phyloP scores from a whole-genome alignment of 805 yeast genomes.

The Kregervanrija pseudodelftensis region DNA sequence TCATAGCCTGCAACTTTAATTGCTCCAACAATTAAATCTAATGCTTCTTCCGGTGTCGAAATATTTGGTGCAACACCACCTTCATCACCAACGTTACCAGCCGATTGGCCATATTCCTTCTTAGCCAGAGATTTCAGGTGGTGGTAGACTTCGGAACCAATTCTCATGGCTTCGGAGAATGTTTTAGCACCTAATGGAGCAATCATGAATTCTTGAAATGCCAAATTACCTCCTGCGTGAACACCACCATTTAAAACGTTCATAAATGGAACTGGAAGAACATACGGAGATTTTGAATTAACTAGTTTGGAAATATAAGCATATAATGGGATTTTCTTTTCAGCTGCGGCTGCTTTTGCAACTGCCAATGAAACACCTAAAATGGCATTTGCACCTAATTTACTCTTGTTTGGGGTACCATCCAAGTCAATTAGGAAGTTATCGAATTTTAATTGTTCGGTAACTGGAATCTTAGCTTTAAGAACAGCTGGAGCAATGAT shows the following conservation, averaged over 20 bases:
- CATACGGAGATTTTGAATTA: slow-evolving; percentile 73
- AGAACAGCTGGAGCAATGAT: slow-evolving; percentile 91
- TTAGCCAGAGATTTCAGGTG: slow-evolving; percentile 86
- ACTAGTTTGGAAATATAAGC: slow-evolving; percentile 80
- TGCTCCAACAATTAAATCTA: slow-evolving; percentile 86
- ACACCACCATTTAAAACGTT: slow-evolving; percentile 99
- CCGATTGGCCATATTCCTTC: slow-evolving; percentile 94
- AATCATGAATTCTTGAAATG: slow-evolving; percentile 99
- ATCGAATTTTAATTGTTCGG: slow-evolving; percentile 82
- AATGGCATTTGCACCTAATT: slow-evolving; percentile 97
- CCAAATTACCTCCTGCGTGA: slow-evolving; percentile 99
- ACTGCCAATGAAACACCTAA: slow-evolving; percentile 96
- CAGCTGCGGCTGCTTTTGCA: slow-evolving; percentile 98
- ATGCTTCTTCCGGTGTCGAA: slow-evolving; percentile 91
- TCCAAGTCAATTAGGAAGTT: slow-evolving; percentile 80
- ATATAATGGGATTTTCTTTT: slow-evolving; percentile 89
- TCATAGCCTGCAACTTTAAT: slow-evolving; percentile 93
- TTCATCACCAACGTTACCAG: slow-evolving; percentile 99
- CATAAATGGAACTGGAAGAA: slow-evolving; percentile 98
- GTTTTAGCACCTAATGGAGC: slow-evolving; percentile 88
- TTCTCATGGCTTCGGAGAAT: slow-evolving; percentile 93
- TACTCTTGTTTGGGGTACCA: slow-evolving; percentile 96
- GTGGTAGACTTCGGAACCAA: slow-evolving; percentile 98
- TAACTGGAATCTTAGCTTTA: slow-evolving; percentile 74
- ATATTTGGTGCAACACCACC: slow-evolving; percentile 99